Evolutionary conservation across 2,329 filamentous ascomycete genomes (phyloP).

Genomic region (Cercospora sp.): DNA sequence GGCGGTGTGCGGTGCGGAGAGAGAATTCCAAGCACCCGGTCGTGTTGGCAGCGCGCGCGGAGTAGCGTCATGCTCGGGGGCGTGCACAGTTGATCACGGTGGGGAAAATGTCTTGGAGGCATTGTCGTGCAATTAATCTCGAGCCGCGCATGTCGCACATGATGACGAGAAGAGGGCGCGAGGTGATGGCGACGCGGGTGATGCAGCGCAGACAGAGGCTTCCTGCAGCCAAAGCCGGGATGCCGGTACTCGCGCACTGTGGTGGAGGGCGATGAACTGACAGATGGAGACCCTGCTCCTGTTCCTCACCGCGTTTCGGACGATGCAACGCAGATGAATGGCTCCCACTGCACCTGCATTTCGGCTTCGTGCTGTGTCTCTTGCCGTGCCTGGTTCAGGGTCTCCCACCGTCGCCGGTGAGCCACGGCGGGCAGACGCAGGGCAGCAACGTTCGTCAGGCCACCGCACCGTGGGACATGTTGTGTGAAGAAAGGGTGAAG

Average conservation of each 20-base stretch:
- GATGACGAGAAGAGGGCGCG: neutral
- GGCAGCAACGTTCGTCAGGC: constrained; percentile 1
- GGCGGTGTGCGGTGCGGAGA: neutral
- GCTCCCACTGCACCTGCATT: neutral
- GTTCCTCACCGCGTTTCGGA: neutral
- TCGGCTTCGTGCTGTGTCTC: neutral
- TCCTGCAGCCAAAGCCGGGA: neutral
- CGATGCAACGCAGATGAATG: neutral
- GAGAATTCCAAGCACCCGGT: neutral
- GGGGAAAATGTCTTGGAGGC: neutral
- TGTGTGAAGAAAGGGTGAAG: neutral
- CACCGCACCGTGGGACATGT: neutral
- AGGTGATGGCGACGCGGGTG: neutral
- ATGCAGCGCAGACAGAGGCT: neutral
- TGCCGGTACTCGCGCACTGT: neutral
- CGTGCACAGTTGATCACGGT: neutral
- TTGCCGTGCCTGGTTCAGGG: neutral
- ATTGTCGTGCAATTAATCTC: neutral
- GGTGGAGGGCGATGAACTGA: neutral
- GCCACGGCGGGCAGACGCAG: neutral
- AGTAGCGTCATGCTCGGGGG: neutral
- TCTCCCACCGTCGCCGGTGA: neutral
- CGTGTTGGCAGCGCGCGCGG: neutral
- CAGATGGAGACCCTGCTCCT: neutral
- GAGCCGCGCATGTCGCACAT: neutral